Conservation (phyloP, 805 yeast species). For the Henningerozyma blattae region DNA sequence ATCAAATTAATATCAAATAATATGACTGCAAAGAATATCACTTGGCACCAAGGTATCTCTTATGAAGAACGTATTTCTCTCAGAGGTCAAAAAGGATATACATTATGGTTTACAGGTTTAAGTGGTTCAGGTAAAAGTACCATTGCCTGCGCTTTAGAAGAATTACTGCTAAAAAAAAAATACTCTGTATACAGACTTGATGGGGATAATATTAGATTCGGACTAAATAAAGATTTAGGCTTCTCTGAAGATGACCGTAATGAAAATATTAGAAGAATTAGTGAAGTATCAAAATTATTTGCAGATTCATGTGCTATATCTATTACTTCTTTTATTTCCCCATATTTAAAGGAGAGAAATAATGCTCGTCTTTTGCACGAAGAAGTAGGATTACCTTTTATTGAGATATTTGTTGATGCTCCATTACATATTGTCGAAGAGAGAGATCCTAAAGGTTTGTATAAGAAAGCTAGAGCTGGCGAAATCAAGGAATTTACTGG, state of each 20-base stretch:
- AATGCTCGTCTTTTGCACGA: slow-evolving; percentile 78
- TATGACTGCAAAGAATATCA: slow-evolving; percentile 85
- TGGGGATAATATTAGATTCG: slow-evolving; percentile 91
- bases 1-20: not conserved
- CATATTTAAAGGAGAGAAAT: slow-evolving; percentile 75
- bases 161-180: slow-evolving; percentile 56
- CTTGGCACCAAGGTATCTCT: slow-evolving; percentile 89
- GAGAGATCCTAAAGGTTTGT: slow-evolving; percentile 95
- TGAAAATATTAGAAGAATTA: slow-evolving; percentile 89
- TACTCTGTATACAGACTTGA: slow-evolving; percentile 78
- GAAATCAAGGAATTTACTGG: slow-evolving; percentile 91
- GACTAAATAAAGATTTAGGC: slow-evolving; percentile 89
- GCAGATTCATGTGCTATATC: slow-evolving; percentile 87
- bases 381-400: slow-evolving; percentile 63
- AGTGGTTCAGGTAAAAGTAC: slow-evolving; percentile 94
- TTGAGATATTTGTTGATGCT: slow-evolving; percentile 87
- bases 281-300: slow-evolving; percentile 88
- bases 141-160: slow-evolving; percentile 90
- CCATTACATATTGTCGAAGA: slow-evolving; percentile 91
- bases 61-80: slow-evolving; percentile 65
- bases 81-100: slow-evolving; percentile 75
- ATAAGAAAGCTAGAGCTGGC: slow-evolving; percentile 95
- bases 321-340: slow-evolving; percentile 85
- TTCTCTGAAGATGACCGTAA: slow-evolving; percentile 85
- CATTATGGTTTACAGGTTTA: slow-evolving; percentile 91